Evolutionary conservation across 306 rosid species (phyloP).

Genomic region (Cicer pinnatifidum): DNA sequence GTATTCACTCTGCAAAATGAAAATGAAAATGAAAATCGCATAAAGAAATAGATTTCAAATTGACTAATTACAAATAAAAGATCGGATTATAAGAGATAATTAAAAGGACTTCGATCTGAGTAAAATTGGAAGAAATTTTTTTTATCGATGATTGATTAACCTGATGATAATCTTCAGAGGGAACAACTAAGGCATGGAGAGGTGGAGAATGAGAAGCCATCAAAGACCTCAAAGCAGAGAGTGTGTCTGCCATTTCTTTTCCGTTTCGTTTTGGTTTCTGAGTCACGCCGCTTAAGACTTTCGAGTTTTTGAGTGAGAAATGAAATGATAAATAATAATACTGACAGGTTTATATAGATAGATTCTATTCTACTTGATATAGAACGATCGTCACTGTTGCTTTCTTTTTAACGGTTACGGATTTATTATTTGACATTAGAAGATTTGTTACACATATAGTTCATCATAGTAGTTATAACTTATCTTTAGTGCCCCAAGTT

Average conservation of each 20-base stretch:
- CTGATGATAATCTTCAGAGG: conserved; percentile 98
- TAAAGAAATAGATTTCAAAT: background rate
- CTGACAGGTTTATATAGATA: background rate
- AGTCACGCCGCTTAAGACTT: background rate
- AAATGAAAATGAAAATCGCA: background rate
- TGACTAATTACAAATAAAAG: background rate
- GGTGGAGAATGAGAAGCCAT: conserved; percentile 90
- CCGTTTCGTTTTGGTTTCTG: background rate
- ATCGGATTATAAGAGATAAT: background rate
- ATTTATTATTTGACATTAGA: no score
- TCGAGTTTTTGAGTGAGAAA: background rate
- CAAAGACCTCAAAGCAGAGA: conserved; percentile 69
- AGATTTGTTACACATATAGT: no score
- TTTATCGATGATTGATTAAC: conserved; percentile 35
- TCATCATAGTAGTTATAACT: no score
- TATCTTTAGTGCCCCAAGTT: no score
- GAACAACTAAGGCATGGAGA: conserved; percentile 82
- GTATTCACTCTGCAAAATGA: conserved; percentile 91
- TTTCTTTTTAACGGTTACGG: no score
- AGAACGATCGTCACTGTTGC: no score
- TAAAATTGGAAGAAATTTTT: background rate
- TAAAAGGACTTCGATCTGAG: background rate
- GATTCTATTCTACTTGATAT: background rate
- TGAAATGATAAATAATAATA: background rate
- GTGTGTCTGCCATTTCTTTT: conserved; percentile 68